phyloP scores from a whole-genome alignment of 306 rosid genomes.

The Quercus mongolica region DNA sequence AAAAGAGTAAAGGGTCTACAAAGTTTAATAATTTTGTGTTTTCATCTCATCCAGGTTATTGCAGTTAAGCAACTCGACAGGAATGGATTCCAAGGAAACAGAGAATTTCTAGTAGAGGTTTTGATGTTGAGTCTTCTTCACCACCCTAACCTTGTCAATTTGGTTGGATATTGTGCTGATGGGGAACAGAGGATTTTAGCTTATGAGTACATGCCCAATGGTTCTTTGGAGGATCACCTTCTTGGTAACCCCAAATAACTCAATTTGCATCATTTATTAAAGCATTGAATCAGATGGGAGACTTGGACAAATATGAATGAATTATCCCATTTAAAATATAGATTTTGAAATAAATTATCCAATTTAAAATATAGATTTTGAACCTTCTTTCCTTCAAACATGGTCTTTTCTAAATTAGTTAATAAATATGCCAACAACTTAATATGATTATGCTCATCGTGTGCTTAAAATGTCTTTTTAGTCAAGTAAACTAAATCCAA shows the following conservation, averaged over 20 bases:
- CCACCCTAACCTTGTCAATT: constrained; percentile 76
- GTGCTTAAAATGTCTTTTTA: background rate
- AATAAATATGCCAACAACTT: too few species aligned
- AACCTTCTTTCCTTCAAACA: too few species aligned
- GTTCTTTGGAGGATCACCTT: constrained; percentile 90
- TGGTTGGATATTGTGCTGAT: constrained; percentile 88
- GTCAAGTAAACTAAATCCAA: background rate
- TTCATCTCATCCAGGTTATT: constrained; percentile 46
- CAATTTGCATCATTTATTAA: background rate
- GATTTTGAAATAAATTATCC: background rate
- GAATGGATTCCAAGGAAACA: constrained; percentile 92
- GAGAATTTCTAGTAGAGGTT: constrained; percentile 91
- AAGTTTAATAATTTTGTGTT: background rate
- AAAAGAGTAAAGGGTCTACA: background rate
- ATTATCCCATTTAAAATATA: background rate
- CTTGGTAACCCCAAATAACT: constrained; percentile 45
- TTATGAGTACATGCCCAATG: constrained; percentile 79
- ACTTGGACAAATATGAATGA: background rate
- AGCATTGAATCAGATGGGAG: background rate
- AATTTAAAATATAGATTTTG: too few species aligned
- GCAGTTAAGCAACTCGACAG: constrained; percentile 92
- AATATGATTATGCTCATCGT: background rate
- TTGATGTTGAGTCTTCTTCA: constrained; percentile 84
- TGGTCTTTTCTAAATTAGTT: too few species aligned
- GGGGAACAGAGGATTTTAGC: constrained; percentile 81